Conservation (phyloP, 208 protist species). For the Herpetomonas muscarum region DNA sequence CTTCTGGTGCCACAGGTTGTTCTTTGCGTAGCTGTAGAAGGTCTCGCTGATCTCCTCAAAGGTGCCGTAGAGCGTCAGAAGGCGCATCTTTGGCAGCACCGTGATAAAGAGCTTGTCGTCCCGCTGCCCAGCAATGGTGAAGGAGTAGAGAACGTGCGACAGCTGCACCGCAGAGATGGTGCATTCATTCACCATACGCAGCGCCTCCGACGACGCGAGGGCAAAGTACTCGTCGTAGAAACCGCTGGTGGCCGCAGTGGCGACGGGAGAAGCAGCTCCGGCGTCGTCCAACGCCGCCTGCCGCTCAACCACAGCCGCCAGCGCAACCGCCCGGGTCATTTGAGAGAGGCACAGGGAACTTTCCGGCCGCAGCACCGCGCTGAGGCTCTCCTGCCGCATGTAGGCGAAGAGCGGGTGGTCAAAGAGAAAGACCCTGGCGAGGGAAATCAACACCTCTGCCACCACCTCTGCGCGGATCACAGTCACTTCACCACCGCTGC, state of each 20-base stretch:
- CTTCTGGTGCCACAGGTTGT: constrained; percentile 86
- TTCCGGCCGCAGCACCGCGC: neutral
- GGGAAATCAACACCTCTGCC: constrained; percentile 63
- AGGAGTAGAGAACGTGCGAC: constrained; percentile 58
- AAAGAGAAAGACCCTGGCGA: constrained; percentile 25
- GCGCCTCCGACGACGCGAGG: neutral
- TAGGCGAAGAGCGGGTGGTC: neutral
- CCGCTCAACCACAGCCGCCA: neutral
- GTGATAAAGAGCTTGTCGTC: constrained; percentile 82
- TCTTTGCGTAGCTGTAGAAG: constrained; percentile 66
- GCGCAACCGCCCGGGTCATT: neutral
- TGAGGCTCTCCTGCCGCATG: neutral
- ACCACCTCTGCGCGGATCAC: constrained; percentile 32
- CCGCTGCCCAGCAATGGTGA: constrained; percentile 48
- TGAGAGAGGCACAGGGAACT: constrained; percentile 2
- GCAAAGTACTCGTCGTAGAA: neutral
- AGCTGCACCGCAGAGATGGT: constrained; percentile 66
- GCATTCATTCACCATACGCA: constrained; percentile 32
- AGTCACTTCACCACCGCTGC: neutral
- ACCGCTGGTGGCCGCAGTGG: neutral
- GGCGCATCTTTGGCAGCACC: constrained; percentile 70
- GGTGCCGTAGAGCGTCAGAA: constrained; percentile 74
- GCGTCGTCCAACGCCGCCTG: neutral
- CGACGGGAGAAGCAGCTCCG: neutral
- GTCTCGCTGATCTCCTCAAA: constrained; percentile 68